A percentile compares a stretch with the other conserved stretches of the same genome.
Conservation (phyloP, 805 yeast species). For the Candida rishiriensis region DNA sequence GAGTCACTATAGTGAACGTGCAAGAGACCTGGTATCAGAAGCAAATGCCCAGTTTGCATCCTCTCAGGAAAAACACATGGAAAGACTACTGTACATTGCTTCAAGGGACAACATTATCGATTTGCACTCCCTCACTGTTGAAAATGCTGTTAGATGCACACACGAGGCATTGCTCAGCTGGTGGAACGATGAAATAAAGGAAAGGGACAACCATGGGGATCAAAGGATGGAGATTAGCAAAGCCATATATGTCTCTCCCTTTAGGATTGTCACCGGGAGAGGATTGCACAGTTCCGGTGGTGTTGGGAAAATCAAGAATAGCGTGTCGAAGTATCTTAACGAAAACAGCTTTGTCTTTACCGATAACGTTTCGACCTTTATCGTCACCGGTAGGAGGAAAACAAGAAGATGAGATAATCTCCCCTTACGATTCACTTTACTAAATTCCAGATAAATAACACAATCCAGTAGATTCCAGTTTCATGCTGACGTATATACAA, state of each 20-base stretch:
- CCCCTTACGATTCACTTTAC: no score
- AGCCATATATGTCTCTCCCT: constrained; percentile 38
- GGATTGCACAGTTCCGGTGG: constrained; percentile 68
- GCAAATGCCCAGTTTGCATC: background rate
- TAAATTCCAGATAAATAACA: no score
- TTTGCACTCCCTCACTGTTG: constrained; percentile 50
- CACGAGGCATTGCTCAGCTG: constrained; percentile 40
- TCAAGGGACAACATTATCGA: constrained; percentile 36
- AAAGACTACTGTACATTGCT: background rate
- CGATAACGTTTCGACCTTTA: constrained; percentile 42
- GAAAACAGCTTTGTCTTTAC: constrained; percentile 37
- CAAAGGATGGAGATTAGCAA: constrained; percentile 25
- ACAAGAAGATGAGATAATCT: background rate
- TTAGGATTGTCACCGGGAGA: constrained; percentile 59
- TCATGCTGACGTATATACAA: constrained; percentile 1
- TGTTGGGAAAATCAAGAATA: constrained; percentile 39
- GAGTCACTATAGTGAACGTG: constrained; percentile 6
- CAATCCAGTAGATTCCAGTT: no score
- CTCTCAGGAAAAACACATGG: background rate
- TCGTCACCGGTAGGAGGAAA: constrained; percentile 37
- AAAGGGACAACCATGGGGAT: constrained; percentile 39
- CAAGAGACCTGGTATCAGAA: background rate
- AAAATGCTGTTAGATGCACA: constrained; percentile 40
- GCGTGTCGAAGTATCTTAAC: constrained; percentile 38
- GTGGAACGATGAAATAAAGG: constrained; percentile 57